Conservation (phyloP, 768 basidiomycete genomes). For the Panaeolus cyanescens region DNA sequence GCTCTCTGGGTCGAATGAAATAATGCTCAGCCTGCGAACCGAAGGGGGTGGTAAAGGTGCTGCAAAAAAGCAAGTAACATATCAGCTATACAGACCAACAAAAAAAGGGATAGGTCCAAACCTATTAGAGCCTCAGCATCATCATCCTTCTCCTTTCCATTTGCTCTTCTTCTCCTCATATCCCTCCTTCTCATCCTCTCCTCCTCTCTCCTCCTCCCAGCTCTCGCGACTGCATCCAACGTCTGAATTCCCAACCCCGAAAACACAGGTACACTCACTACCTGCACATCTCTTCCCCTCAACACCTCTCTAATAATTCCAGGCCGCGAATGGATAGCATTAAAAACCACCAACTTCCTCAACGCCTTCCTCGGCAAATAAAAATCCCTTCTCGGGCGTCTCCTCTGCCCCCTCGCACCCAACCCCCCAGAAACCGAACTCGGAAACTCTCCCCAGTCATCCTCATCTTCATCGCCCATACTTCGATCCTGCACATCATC, state of each 20-base stretch:
- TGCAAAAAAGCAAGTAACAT: not conserved
- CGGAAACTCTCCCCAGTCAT: conserved; percentile 8
- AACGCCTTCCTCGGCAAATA: conserved; percentile 41
- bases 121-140: not conserved
- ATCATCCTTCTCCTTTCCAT: not conserved
- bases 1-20: conserved; percentile 54
- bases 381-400: conserved; percentile 18
- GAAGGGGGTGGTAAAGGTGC: conserved; percentile 12
- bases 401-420: conserved; percentile 7
- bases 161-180: not conserved
- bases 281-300: conserved; percentile 46
- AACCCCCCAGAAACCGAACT: conserved; percentile 14
- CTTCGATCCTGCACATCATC: no score
- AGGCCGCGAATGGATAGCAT: conserved; percentile 55
- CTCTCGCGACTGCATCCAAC: conserved; percentile 45
- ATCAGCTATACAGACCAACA: not conserved
- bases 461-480: no score
- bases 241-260: conserved; percentile 37
- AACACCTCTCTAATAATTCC: conserved; percentile 46
- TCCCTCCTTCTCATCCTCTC: not conserved
- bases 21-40: conserved; percentile 53
- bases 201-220: conserved; percentile 15
- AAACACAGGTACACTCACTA: conserved; percentile 55
- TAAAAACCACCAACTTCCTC: conserved; percentile 49
- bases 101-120: not conserved